Evolutionary conservation across 2,329 filamentous ascomycete genomes (phyloP).

Genomic region (Ophiostoma ulmi): DNA sequence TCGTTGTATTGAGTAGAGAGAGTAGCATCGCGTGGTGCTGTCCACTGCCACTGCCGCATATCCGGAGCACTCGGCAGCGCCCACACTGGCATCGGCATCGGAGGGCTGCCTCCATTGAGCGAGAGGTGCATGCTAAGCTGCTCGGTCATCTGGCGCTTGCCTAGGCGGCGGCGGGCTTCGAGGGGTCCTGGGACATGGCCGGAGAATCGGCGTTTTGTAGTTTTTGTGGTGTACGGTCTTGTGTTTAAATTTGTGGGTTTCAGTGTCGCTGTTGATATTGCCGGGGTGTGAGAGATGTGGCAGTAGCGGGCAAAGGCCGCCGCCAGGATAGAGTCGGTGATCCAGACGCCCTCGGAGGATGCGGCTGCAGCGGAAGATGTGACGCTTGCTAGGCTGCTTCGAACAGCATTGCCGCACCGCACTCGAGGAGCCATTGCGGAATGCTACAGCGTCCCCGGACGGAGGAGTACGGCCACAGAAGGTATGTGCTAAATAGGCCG

Average conservation of each 20-base stretch:
- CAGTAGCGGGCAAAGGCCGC: slow-evolving; percentile 47
- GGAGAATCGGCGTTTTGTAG: slow-evolving; percentile 30
- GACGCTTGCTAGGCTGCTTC: not conserved
- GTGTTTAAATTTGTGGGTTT: not conserved
- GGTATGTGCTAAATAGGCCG: not conserved
- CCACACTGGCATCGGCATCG: slow-evolving; percentile 39
- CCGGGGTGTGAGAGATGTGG: slow-evolving; percentile 11
- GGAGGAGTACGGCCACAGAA: not conserved
- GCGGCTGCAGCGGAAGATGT: not conserved
- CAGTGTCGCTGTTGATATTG: not conserved
- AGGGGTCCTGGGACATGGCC: slow-evolving; percentile 49
- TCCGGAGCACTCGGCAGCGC: slow-evolving; percentile 42
- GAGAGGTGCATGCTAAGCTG: slow-evolving; percentile 40
- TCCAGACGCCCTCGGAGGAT: slow-evolving; percentile 48
- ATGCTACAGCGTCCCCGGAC: slow-evolving; percentile 17
- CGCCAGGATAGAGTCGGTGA: slow-evolving; percentile 53
- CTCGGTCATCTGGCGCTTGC: slow-evolving; percentile 51
- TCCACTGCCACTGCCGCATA: slow-evolving; percentile 49
- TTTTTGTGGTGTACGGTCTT: not conserved
- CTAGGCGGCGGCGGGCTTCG: slow-evolving; percentile 49
- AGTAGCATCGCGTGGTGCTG: slow-evolving; percentile 39
- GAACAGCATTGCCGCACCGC: slow-evolving; percentile 21
- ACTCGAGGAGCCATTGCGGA: slow-evolving; percentile 26
- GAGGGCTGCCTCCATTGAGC: not conserved
- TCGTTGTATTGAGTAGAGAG: slow-evolving; percentile 17